Base-by-base conservation (phyloP, 2,329 filamentous ascomycete genomes). In the Calonectria hawksworthii region DNA sequence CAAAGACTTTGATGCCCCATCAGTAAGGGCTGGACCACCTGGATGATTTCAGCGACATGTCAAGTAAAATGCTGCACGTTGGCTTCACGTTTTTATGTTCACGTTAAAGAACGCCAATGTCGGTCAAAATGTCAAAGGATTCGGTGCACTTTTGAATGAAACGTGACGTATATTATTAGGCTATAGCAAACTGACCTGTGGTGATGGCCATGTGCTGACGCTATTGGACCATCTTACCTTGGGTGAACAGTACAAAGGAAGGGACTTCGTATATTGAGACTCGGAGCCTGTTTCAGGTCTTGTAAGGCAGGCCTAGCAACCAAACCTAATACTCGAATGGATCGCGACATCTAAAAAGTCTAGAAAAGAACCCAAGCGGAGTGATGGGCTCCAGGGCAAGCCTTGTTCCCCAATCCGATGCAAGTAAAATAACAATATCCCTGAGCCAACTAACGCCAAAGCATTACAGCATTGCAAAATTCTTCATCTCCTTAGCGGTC, bases 401-500 rank as follows among this genome's bases (percentile, higher is more conserved):
- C 64, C n/a, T 38, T 64, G 64, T 69, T 50, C 71, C 63, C 68
- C 70, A 59, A 68, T 75, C 68, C 70, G 68, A 68, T 70, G 74
- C 71, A 51, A 74, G 78, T 72, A 75, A 75, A 69, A 56, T 51
- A 75, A 79, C 78, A 59, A 56, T 79, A 76, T 59, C 72, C 72
- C 36, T 74, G 76, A 80, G 75, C 72, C 75, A 74, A 80, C 72
- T 72, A 81, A 81, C 80, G 80, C 80, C 80, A 38, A 69, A 72
- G 71, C 73, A 73, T 61, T 74, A 66, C 67, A 68, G 73, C 67
- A 67, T 71, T 66, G 56, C 68, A 67, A 50, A 56, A 44, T 64
- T 50, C 10, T 28, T 54, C 10, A 34, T 61, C 34, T 68, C 14
- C 59, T 89, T 90, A 94, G 81, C 93, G 92, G 80, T 97, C 95